Evolutionary conservation across 208 protist genomes (phyloP), one percentile per base, ranked within the genome.

Genomic region (Acanthamoeba lenticulata): DNA sequence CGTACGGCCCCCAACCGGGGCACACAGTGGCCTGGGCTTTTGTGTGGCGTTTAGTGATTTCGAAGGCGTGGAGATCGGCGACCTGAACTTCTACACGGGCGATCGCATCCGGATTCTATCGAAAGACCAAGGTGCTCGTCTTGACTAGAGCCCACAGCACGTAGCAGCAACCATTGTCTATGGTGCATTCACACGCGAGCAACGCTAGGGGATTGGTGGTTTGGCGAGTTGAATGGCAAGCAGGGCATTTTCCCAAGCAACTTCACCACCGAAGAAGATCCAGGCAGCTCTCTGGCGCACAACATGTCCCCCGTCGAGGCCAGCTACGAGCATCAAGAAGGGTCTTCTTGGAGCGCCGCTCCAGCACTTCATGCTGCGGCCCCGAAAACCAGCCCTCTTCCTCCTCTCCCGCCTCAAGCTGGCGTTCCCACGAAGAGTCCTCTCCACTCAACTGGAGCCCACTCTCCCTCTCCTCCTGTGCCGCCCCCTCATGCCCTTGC

Each of bases 181-280:
- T 69, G 13, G 5, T 21, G 6, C 29, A 69, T 69, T 27, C 4
- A 6, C 27, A 38, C n/a, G 6, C 13, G 62, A 2, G 1, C 74
- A 6, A 7, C 3, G 1, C 1, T 19, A 44, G 83, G 60, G 1
- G 86, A 55, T 34, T 92, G 86, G 86, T 92, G 86, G 86, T 52
- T 38, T 19, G 86, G 86, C 13, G 60, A 92, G 86, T 5, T 92
- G 86, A 34, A 67, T 24, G 86, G 86, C 86, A 7, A n/a, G 32
- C 86, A 92, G 60, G 86, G 86, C 57, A 67, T 92, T 57, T 92
- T 92, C 42, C 86, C 86, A 1, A 52, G 40, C 36, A 92, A 67
- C 57, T 92, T 47, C 44, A 57, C n/a, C n/a, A n/a, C 74, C 24
- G 86, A 92, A 24, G 86, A 92, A 38, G 55, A 89, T 27, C 27